phyloP scores from a whole-genome alignment of 352 stramenopile genomes.

The Phytophthora cryptogea region DNA sequence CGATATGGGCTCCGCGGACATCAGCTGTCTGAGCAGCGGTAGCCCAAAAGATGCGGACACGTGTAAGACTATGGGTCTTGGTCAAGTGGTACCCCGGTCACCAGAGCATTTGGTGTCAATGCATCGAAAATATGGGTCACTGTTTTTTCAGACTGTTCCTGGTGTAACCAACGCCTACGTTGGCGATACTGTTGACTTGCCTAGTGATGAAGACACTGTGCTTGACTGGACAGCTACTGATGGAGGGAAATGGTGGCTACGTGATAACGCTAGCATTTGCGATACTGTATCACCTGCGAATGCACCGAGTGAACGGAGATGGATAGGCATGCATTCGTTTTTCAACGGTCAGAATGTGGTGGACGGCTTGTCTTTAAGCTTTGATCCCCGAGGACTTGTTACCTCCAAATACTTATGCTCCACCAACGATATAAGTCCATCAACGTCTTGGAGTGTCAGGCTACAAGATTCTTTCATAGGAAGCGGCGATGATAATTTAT shows the following conservation, averaged over 20 bases:
- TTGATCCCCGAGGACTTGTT: conserved; percentile 46
- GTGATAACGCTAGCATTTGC: conserved; percentile 42
- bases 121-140: conserved; percentile 49
- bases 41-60: conserved; percentile 48
- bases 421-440: conserved; percentile 58
- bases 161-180: conserved; percentile 52
- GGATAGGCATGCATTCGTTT: conserved; percentile 59
- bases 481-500: conserved; percentile 59
- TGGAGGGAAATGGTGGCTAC: conserved; percentile 63
- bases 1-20: conserved; percentile 36
- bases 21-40: conserved; percentile 34
- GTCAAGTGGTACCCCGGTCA: conserved; percentile 55
- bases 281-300: conserved; percentile 24
- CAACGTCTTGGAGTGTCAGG: conserved; percentile 46
- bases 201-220: conserved; percentile 48
- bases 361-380: conserved; percentile 47
- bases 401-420: conserved; percentile 65
- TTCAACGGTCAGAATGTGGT: conserved; percentile 47
- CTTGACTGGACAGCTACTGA: conserved; percentile 56
- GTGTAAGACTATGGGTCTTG: conserved; percentile 58
- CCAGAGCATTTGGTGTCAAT: conserved; percentile 46
- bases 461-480: conserved; percentile 66
- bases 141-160: conserved; percentile 57
- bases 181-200: conserved; percentile 40
- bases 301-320: conserved; percentile 39